These are phyloP conservation scores for Phytopythium mirpurense DNA, from an alignment of 352 stramenopile species.

Conservation along the genomic window DNA sequence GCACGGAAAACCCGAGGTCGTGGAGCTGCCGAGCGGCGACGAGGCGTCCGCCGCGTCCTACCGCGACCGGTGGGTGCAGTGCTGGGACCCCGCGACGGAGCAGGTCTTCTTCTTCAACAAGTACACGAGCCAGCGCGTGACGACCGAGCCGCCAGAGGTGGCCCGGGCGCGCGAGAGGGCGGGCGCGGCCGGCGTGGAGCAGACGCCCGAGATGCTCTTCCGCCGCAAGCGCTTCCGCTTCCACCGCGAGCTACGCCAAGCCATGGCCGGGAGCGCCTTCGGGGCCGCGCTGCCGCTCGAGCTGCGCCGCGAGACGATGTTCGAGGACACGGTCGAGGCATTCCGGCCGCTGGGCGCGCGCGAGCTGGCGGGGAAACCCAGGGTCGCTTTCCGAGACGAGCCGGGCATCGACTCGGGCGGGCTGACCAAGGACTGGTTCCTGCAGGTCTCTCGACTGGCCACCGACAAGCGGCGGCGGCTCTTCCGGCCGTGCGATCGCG, in stretches of 20 bases:
- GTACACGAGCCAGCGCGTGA: constrained; percentile 68
- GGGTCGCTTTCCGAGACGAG: constrained; percentile 81
- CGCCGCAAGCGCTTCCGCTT: constrained; percentile 84
- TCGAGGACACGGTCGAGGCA: constrained; percentile 55
- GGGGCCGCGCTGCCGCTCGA: constrained; percentile 34
- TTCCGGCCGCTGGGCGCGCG: constrained; percentile 41
- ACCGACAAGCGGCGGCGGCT: constrained; percentile 27
- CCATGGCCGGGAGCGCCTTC: constrained; percentile 24
- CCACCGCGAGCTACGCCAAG: constrained; percentile 61
- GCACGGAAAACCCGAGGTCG: constrained; percentile 58
- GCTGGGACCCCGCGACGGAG: constrained; percentile 82
- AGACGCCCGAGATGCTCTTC: constrained; percentile 78
- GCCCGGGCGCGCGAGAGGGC: constrained; percentile 28
- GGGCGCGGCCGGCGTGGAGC: constrained; percentile 38
- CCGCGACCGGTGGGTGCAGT: constrained; percentile 73
- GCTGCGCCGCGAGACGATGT: constrained; percentile 52
- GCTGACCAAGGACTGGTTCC: constrained; percentile 88
- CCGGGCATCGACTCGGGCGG: constrained; percentile 84
- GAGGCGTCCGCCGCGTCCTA: constrained; percentile 20
- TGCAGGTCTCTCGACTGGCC: constrained; percentile 59
- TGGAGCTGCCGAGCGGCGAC: constrained; percentile 47
- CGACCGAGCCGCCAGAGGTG: constrained; percentile 49
- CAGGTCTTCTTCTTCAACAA: constrained; percentile 90
- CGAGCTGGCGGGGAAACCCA: constrained; percentile 62
- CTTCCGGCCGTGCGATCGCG: constrained; percentile 53